Evolutionary conservation across 2,329 filamentous ascomycete species (phyloP).

Genomic region (Stagonosporopsis cucurbitacearum): DNA sequence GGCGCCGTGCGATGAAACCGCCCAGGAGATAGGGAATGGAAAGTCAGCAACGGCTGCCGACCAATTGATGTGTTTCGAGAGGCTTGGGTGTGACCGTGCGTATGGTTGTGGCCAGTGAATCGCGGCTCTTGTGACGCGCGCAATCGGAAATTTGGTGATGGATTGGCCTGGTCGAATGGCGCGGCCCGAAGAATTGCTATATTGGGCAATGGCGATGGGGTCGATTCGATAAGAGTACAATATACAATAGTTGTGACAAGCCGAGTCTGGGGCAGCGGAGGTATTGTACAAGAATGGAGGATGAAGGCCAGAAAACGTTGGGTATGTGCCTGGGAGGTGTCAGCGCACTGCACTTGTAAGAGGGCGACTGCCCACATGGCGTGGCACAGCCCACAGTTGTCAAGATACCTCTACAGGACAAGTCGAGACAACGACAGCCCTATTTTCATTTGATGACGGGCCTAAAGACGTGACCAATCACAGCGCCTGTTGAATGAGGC

Average conservation of each 20-base stretch:
- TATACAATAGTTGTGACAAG: conserved; percentile 18
- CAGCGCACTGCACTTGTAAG: conserved; percentile 25
- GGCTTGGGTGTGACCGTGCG: conserved; percentile 30
- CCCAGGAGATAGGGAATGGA: conserved; percentile 38
- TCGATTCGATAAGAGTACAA: conserved; percentile 33
- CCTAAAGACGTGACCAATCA: conserved; percentile 42
- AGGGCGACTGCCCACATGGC: conserved; percentile 25
- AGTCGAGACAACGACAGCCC: conserved; percentile 34
- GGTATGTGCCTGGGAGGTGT: conserved; percentile 36
- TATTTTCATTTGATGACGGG: conserved; percentile 44
- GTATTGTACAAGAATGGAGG: conserved; percentile 35
- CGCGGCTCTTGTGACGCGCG: conserved; percentile 40
- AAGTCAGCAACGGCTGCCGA: conserved; percentile 32
- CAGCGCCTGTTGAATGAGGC: conserved; percentile 38
- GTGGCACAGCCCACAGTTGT: conserved; percentile 33
- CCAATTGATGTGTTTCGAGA: conserved; percentile 44
- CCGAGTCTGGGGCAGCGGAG: conserved; percentile 9
- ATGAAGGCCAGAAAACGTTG: conserved; percentile 24
- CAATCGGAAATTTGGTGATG: conserved; percentile 26
- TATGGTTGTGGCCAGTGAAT: conserved; percentile 39
- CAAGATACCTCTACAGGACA: conserved; percentile 43
- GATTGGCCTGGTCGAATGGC: conserved; percentile 21
- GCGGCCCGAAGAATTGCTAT: conserved; percentile 41
- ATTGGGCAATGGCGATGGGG: conserved; percentile 36
- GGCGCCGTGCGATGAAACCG: conserved; percentile 28